Evolutionary conservation across 2,329 filamentous ascomycete genomes (phyloP), one percentile per base, ranked within the genome.

Genomic region (Hypoxylon sp.): DNA sequence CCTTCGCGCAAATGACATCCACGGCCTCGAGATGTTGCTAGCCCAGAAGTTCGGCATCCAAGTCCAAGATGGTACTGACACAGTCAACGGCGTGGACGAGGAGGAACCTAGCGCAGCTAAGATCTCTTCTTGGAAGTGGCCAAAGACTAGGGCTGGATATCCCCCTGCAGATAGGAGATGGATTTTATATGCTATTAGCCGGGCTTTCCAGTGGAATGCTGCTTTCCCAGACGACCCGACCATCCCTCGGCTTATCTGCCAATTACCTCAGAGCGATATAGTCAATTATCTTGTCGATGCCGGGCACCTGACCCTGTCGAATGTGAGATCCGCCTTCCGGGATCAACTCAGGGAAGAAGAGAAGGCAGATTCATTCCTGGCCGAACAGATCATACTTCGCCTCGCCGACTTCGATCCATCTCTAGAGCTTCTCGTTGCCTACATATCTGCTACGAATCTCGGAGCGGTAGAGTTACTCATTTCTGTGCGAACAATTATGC

Each of bases 341-440:
- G 82, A 83, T 13, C 81, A 84, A 35, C 79, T 85, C 17, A 77
- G 80, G 27, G 79, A 78, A 19, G 76, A 80, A 13, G 83, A 86
- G 46, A 77, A 81, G 11, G 75, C 79, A 0, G 84, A 86, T 46
- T 77, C 82, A n/a, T 81, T 85, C 27, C 79, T 87, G 13, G 84
- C 89, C 10, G 87, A 87, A 35, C 88, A 91, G 63, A 82, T 94
- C 3, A 85, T 92, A 21, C 80, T 84, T 48, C 83, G 89, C 48
- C 80, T 94, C 39, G 85, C 87, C 0, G 84, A 89, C 53, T 83
- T 90, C n/a, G 92, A 94, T 73, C 87, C 89, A 2, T 88, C 89
- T 35, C 86, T 93, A 77, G 87, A 89, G 55, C 81, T 93, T 2
- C 83, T 94, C 42, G 84, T 90, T 47, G 86, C 86, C 61, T 88